Evolutionary conservation across 169 alveolate species (phyloP).

Genomic region (Plasmodium reichenowi): DNA sequence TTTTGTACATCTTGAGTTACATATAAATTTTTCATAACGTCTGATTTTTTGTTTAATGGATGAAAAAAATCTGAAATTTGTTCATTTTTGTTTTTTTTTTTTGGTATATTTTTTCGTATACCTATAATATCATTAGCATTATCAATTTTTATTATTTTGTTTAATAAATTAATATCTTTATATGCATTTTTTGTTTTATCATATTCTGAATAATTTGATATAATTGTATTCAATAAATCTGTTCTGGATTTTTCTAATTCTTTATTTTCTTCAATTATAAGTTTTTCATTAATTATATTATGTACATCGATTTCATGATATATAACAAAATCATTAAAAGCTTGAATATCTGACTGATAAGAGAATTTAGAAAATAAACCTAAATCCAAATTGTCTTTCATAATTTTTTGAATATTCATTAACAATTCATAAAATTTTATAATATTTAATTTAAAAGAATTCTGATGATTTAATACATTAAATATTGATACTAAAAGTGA

Average conservation of each 20-base stretch:
- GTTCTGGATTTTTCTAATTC: conserved; percentile 20
- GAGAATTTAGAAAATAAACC: conserved; percentile 9
- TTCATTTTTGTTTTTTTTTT: conserved; percentile 28
- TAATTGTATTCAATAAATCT: conserved; percentile 11
- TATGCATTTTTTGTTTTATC: conserved; percentile 9
- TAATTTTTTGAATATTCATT: conserved; percentile 33
- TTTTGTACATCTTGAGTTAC: conserved; percentile 64
- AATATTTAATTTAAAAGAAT: conserved; percentile 52
- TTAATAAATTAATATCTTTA: conserved; percentile 4
- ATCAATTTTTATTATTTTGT: conserved; percentile 44
- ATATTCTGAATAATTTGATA: conserved; percentile 16
- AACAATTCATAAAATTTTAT: conserved; percentile 64
- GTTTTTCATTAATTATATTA: conserved; percentile 34
- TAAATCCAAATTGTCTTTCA: conserved; percentile 25
- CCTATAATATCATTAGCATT: conserved; percentile 63
- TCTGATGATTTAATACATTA: conserved; percentile 70
- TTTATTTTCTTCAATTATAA: conserved; percentile 18
- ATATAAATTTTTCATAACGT: conserved; percentile 69
- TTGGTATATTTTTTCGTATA: background rate
- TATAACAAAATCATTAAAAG: conserved; percentile 57
- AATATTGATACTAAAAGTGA: conserved; percentile 55
- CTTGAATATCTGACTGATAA: conserved; percentile 5
- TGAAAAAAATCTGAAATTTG: conserved; percentile 30
- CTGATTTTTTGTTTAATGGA: conserved; percentile 70
- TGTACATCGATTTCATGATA: conserved; percentile 45